phyloP scores from a whole-genome alignment of 140 eudicot genomes.

The Cichorium intybus region DNA sequence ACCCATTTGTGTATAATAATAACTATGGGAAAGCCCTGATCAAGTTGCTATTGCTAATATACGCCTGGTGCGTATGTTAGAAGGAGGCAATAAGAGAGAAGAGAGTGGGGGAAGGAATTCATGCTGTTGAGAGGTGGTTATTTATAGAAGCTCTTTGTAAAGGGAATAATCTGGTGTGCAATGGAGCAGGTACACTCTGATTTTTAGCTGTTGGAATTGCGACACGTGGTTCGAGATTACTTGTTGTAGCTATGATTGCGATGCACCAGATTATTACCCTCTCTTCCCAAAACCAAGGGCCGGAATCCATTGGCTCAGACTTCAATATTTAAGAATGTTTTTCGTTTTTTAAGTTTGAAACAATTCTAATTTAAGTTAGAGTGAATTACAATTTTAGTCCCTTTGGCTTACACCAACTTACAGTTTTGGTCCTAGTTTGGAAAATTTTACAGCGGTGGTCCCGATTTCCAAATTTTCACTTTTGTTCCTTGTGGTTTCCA shows the following conservation, averaged over 20 bases:
- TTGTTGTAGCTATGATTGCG: neutral
- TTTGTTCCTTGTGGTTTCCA: too few relatives aligned
- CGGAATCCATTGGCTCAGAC: conserved; percentile 8
- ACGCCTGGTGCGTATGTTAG: conserved; percentile 27
- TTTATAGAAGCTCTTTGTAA: conserved; percentile 25
- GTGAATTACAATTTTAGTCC: too few relatives aligned
- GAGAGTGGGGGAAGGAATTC: conserved; percentile 38
- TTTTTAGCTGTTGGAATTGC: neutral
- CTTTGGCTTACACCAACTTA: too few relatives aligned
- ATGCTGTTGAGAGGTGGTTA: conserved; percentile 15
- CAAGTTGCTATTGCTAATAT: conserved; percentile 15
- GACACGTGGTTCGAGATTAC: neutral
- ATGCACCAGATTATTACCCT: neutral
- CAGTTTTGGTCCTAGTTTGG: too few relatives aligned
- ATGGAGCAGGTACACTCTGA: conserved; percentile 23
- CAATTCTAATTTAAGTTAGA: too few relatives aligned
- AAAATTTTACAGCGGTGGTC: too few relatives aligned
- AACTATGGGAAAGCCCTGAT: neutral
- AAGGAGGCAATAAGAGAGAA: conserved; percentile 13
- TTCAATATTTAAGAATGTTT: neutral
- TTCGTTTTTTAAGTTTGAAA: neutral
- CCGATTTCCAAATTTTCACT: too few relatives aligned
- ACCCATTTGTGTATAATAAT: conserved; percentile 15
- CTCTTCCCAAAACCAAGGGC: conserved; percentile 29
- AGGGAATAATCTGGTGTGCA: conserved; percentile 36